phyloP scores from a whole-genome alignment of 2,329 filamentous ascomycete species.

The Penicillium fuscoglaucum region DNA sequence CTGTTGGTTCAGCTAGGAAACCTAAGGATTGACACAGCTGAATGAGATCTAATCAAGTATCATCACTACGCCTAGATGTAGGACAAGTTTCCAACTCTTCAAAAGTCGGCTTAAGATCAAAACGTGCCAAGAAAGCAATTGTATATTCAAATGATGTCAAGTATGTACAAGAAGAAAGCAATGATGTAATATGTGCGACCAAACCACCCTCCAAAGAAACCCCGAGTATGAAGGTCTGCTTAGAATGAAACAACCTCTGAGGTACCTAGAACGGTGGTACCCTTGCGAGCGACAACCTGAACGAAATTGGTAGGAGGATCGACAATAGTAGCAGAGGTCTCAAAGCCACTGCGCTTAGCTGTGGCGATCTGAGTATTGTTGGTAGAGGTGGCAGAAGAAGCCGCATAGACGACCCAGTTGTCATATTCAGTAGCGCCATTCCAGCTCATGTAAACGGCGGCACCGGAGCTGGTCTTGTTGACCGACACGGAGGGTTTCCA shows the following conservation, averaged over 20 bases:
- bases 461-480: not conserved
- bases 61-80: too few relatives aligned
- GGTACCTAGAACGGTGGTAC: slow-evolving; percentile 25
- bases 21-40: too few relatives aligned
- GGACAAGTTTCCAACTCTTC: too few relatives aligned
- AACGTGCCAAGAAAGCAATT: not conserved
- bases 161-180: not conserved
- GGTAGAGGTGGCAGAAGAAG: slow-evolving; percentile 18
- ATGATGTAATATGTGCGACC: not conserved
- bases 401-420: slow-evolving; percentile 36
- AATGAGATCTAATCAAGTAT: not conserved
- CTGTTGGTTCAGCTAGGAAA: not conserved
- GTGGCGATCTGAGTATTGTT: slow-evolving; percentile 23
- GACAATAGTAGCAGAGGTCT: slow-evolving; percentile 24
- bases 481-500: slow-evolving; percentile 20
- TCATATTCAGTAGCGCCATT: slow-evolving; percentile 40
- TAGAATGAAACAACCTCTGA: slow-evolving; percentile 16
- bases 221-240: not conserved
- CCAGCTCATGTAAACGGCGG: slow-evolving; percentile 42
- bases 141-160: not conserved
- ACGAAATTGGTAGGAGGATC: slow-evolving; percentile 23
- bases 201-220: not conserved
- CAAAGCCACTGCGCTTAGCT: slow-evolving; percentile 31
- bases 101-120: not conserved
- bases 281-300: slow-evolving; percentile 33